These are phyloP conservation scores for Funneliformis caledonium DNA, from an alignment of 371 early-diverging fungal species.

Conservation along the genomic window DNA sequence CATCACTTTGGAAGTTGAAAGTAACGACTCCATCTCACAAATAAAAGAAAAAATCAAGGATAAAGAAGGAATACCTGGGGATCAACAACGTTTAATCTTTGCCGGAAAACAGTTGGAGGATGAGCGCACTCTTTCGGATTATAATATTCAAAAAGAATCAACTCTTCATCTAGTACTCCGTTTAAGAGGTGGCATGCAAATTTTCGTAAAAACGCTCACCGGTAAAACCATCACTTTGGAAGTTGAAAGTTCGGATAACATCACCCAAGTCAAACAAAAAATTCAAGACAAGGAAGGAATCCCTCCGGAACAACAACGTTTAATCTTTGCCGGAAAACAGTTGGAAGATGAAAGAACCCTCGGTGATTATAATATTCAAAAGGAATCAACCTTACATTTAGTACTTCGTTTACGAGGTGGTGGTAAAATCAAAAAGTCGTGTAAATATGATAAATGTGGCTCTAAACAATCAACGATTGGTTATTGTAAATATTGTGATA, in stretches of 20 bases:
- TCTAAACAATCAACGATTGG: conserved; percentile 55
- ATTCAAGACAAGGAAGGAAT: conserved; percentile 99
- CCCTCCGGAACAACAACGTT: conserved; percentile 85
- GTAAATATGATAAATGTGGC: conserved; percentile 51
- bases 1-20: conserved; percentile 83
- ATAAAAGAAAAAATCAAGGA: conserved; percentile 94
- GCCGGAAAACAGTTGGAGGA: conserved; percentile 91
- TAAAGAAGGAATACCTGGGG: conserved; percentile 87
- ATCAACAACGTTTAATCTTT: conserved; percentile 99
- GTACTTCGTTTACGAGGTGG: conserved; percentile 92
- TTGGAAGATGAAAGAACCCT: conserved; percentile 82
- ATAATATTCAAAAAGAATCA: conserved; percentile 95
- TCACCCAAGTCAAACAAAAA: conserved; percentile 95
- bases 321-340: conserved; percentile 87
- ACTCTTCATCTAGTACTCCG: conserved; percentile 98
- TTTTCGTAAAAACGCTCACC: conserved; percentile 94
- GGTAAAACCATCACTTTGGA: conserved; percentile 99
- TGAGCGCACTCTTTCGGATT: conserved; percentile 75
- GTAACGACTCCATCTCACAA: conserved; percentile 78
- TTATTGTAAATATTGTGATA: conserved; percentile 56
- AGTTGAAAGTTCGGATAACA: conserved; percentile 61
- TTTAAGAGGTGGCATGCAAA: conserved; percentile 84
- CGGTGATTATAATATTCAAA: conserved; percentile 80
- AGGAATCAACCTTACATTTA: conserved; percentile 82
- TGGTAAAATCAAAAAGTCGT: conserved; percentile 96